These are phyloP conservation scores for Macrolepiota albuminosa DNA, from an alignment of 768 basidiomycete species.

Conservation along the genomic window DNA sequence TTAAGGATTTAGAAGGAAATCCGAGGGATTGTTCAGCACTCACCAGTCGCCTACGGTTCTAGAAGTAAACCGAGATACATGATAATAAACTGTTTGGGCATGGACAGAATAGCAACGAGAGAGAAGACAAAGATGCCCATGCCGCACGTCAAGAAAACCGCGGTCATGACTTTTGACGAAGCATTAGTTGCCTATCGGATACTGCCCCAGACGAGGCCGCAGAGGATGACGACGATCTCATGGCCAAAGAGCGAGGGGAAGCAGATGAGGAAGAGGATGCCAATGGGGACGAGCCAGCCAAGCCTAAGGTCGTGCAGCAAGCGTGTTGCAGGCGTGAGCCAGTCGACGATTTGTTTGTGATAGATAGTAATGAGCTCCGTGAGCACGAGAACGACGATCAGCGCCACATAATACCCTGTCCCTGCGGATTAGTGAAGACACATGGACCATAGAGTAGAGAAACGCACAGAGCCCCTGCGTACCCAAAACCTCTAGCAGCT, in stretches of 20 bases:
- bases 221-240: too few relatives aligned
- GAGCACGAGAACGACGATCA: conserved; percentile 42
- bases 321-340: conserved; percentile 60
- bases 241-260: conserved; percentile 93
- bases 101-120: conserved; percentile 72
- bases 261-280: conserved; percentile 74
- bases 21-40: too few relatives aligned
- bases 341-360: conserved; percentile 67
- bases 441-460: neutral
- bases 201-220: conserved; percentile 82
- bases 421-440: neutral
- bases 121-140: too few relatives aligned
- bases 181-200: neutral
- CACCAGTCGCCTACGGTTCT: conserved; percentile 47
- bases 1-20: too few relatives aligned
- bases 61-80: conserved; percentile 86
- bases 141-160: conserved; percentile 85
- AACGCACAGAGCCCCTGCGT: conserved; percentile 48
- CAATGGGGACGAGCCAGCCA: conserved; percentile 47
- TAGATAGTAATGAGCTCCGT: conserved; percentile 54
- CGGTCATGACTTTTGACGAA: conserved; percentile 64
- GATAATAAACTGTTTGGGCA: conserved; percentile 89
- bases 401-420: conserved; percentile 46
- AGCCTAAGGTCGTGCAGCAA: conserved; percentile 41
- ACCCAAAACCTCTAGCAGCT: too few relatives aligned